Percentiles rank a stretch among this genome's conserved stretches.
Conservation (phyloP, 2,329 filamentous ascomycete species). For the Chaetomium sp. region DNA sequence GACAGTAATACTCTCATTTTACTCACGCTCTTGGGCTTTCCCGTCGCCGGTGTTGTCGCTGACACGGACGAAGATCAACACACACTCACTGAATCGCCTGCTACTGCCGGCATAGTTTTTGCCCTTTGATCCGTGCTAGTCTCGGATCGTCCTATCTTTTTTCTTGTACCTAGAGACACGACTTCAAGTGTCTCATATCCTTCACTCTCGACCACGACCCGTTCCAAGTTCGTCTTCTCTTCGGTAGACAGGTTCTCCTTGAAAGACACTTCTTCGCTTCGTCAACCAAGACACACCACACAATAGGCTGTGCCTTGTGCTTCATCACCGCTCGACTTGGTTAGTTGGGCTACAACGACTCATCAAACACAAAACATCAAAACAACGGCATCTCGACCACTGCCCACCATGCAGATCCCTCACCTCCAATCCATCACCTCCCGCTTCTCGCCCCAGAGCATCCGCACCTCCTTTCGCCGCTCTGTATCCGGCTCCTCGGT, state of each 20-base stretch:
- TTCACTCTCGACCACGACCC: background rate
- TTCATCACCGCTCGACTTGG: background rate
- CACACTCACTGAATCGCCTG: background rate
- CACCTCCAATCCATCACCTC: constrained; percentile 45
- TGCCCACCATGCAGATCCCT: constrained; percentile 39
- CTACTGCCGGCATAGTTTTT: constrained; percentile 5
- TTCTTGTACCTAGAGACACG: background rate
- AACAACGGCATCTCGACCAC: background rate
- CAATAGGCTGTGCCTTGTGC: constrained; percentile 13
- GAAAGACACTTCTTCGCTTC: constrained; percentile 2
- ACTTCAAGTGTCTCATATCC: constrained; percentile 10
- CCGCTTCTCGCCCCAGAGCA: constrained; percentile 43
- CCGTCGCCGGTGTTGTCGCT: constrained; percentile 4
- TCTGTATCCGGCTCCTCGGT: constrained; percentile 32
- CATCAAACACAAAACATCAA: background rate
- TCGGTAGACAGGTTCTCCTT: background rate
- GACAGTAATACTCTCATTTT: constrained; percentile 1
- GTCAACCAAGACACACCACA: background rate
- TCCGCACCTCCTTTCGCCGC: constrained; percentile 49
- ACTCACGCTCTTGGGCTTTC: constrained; percentile 7
- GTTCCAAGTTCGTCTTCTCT: constrained; percentile 3
- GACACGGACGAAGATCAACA: constrained; percentile 5
- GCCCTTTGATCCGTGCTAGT: constrained; percentile 13
- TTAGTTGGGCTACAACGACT: background rate
- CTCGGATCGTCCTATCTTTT: constrained; percentile 20